Conservation (phyloP, 2,329 filamentous ascomycete genomes). For the Acephala macrosclerotiorum region DNA sequence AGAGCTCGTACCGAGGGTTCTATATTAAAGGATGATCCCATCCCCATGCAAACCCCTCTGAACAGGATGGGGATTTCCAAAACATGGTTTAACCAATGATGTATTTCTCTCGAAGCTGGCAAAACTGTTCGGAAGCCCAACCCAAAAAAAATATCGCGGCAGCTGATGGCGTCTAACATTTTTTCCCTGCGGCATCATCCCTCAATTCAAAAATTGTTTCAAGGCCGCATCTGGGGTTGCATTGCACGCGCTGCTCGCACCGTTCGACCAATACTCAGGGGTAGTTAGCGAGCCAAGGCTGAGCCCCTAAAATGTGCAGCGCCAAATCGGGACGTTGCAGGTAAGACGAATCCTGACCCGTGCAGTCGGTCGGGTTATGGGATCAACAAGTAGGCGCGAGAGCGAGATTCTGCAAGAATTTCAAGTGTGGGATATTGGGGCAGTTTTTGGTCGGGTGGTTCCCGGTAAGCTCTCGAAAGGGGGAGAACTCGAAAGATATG, state of each 20-base stretch:
- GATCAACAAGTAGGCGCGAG: neutral
- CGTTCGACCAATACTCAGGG: neutral
- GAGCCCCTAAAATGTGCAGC: neutral
- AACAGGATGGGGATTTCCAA: no score
- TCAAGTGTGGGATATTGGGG: neutral
- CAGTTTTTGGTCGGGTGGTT: neutral
- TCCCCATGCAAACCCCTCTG: no score
- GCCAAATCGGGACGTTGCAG: neutral
- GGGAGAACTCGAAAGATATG: neutral
- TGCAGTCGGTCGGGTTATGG: neutral
- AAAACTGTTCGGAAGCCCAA: no score
- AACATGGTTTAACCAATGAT: no score
- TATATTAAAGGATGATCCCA: no score
- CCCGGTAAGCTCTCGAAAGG: neutral
- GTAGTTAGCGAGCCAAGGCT: neutral
- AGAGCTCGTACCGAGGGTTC: no score
- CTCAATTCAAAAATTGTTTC: slow-evolving; percentile 1
- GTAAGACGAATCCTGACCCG: neutral
- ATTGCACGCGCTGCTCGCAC: neutral
- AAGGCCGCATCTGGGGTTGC: slow-evolving; percentile 1
- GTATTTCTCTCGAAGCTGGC: no score
- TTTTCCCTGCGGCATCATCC: neutral
- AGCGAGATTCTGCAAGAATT: neutral
- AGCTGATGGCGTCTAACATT: neutral
- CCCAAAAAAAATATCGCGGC: neutral